A percentile compares a stretch with the other conserved stretches of the same genome.
Conservation (phyloP, 2,329 filamentous ascomycete genomes). For the Phaeosphaeriaceae sp. region DNA sequence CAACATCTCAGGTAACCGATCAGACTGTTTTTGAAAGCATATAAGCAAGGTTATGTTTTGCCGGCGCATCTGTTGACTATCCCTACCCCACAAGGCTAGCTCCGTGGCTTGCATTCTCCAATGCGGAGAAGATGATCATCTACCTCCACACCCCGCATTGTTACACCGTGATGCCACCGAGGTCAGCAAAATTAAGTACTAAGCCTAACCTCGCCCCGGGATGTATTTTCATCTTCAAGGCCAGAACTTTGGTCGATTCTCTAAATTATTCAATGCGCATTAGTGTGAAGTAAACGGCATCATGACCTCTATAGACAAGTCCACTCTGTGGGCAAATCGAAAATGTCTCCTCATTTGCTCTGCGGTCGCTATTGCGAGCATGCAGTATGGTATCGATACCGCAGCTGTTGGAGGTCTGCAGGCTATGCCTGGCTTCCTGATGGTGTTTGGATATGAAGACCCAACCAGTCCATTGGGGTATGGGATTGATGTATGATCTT, state of each 20-base stretch:
- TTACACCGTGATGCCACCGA: not conserved
- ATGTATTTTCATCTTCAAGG: not conserved
- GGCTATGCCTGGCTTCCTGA: conserved; percentile 56
- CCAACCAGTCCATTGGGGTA: conserved; percentile 48
- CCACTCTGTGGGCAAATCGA: conserved; percentile 40
- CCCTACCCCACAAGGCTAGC: not conserved
- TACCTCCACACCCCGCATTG: not conserved
- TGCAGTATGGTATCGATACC: conserved; percentile 63
- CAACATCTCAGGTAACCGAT: too few relatives aligned
- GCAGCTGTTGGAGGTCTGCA: conserved; percentile 53
- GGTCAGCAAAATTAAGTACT: not conserved
- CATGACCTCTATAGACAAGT: conserved; percentile 13
- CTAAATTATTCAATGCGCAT: too few relatives aligned
- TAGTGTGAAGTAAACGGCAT: not conserved
- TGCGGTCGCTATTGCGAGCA: conserved; percentile 57
- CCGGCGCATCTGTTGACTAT: not conserved
- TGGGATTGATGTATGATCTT: conserved; percentile 50
- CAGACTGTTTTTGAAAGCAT: too few relatives aligned
- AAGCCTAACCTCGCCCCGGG: not conserved
- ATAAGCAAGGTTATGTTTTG: not conserved
- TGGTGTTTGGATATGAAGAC: conserved; percentile 60
- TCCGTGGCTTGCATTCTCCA: not conserved
- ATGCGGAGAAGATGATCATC: conserved; percentile 1
- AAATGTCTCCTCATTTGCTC: conserved; percentile 59
- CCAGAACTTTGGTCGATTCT: not conserved